These are phyloP conservation scores for Ustilago vetiveriae DNA, from an alignment of 1,284 basidiomycete species.

Conservation along the genomic window DNA sequence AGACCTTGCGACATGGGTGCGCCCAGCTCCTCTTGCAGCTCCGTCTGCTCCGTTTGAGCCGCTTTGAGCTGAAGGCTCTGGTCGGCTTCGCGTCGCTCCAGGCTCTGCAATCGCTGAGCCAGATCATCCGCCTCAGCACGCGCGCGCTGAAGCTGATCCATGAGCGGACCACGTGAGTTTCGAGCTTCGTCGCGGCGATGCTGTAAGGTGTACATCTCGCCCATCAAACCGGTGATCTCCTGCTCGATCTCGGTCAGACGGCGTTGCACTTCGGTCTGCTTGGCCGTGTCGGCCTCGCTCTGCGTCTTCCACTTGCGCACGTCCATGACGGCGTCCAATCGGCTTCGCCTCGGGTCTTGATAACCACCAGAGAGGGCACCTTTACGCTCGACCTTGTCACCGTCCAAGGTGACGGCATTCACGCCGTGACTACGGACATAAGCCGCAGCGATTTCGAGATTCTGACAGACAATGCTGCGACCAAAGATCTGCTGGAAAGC, in stretches of 20 bases:
- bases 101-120: constrained; percentile 73
- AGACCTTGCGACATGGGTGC: constrained; percentile 81
- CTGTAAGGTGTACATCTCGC: constrained; percentile 78
- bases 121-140: constrained; percentile 79
- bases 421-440: constrained; percentile 94
- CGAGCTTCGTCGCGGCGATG: constrained; percentile 78
- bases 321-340: constrained; percentile 84
- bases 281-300: constrained; percentile 75
- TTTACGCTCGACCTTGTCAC: constrained; percentile 96
- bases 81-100: constrained; percentile 78
- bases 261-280: constrained; percentile 78
- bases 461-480: constrained; percentile 92
- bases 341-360: constrained; percentile 87
- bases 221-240: constrained; percentile 80
- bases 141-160: constrained; percentile 75
- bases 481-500: constrained; percentile 99
- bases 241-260: constrained; percentile 81
- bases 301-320: constrained; percentile 81
- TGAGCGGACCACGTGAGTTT: constrained; percentile 76
- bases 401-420: constrained; percentile 96
- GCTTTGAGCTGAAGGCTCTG: constrained; percentile 77
- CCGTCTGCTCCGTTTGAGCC: constrained; percentile 73
- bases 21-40: constrained; percentile 78
- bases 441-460: constrained; percentile 88
- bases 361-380: constrained; percentile 95